These are phyloP conservation scores for Fusarium sp. DNA, from an alignment of 2,329 filamentous ascomycete genomes.

Conservation along the genomic window DNA sequence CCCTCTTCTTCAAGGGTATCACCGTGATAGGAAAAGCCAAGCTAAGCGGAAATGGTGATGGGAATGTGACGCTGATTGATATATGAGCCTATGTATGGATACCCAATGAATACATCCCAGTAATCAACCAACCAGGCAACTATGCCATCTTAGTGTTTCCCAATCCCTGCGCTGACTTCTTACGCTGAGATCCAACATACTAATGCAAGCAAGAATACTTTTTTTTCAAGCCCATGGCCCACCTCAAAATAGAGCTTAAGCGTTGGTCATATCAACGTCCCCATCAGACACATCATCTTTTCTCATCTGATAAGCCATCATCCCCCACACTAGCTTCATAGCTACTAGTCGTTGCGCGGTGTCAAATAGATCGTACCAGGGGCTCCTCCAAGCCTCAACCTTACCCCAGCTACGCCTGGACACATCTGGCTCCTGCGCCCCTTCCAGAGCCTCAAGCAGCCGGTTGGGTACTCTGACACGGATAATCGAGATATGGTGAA, in stretches of 20 bases:
- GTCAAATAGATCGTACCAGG: conserved; percentile 72
- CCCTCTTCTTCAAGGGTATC: background rate
- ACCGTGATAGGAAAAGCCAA: background rate
- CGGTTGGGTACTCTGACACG: conserved; percentile 68
- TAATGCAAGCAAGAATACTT: background rate
- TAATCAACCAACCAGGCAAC: background rate
- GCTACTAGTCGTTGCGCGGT: conserved; percentile 66
- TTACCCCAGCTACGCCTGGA: conserved; percentile 61
- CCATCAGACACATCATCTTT: conserved; percentile 46
- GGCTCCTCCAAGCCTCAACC: conserved; percentile 68
- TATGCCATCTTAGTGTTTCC: conserved; percentile 3
- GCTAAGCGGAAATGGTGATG: background rate
- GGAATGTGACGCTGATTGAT: background rate
- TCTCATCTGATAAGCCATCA: conserved; percentile 72
- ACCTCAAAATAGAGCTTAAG: conserved; percentile 18
- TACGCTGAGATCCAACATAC: background rate
- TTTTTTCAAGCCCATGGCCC: background rate
- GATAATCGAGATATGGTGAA: conserved; percentile 71
- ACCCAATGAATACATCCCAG: background rate
- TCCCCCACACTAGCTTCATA: conserved; percentile 68
- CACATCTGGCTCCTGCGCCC: conserved; percentile 53
- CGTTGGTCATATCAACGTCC: conserved; percentile 49
- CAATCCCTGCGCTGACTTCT: background rate
- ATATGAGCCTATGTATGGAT: conserved; percentile 2
- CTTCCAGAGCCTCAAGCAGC: conserved; percentile 66